Evolutionary conservation across 768 basidiomycete species (phyloP), one percentile per base, ranked within the genome.

Genomic region (Gymnopilus dilepis): DNA sequence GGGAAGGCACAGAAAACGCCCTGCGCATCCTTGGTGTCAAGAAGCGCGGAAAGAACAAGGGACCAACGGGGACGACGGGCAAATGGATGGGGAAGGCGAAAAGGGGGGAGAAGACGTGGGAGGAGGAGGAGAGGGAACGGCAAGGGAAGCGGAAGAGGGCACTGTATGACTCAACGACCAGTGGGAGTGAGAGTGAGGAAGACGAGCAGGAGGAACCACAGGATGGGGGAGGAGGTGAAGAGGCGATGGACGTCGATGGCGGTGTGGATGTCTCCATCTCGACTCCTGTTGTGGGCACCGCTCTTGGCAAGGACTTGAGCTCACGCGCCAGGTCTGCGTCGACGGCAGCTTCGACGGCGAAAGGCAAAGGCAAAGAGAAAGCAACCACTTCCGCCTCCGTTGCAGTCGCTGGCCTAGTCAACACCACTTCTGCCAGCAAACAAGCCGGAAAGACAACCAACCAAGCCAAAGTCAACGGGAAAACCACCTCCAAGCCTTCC

Each of bases 81-180:
- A 54, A 38, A 37, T 54, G 33, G 52, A 26, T 38, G 34, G 52
- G 26, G 1, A 54, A 54, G 52, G 21, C 7, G 52, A 40, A 54
- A 22, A 40, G 34, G 37, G 38, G 38, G 52, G 24, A 54, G 52
- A 54, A 54, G 52, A 54, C 34, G 15, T 2, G 7, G 22, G 37
- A 38, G 19, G 37, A 38, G 52, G 12, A 15, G 34, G 52, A 37
- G 34, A 17, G n/a, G 52, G 24, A 54, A 37, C 37, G 24, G 52
- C 37, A 13, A 2, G 26, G 21, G 21, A 51, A 51, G 33, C 21
- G 52, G 31, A 53, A 53, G 37, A 38, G 52, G 22, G 52, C 52
- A 24, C 26, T 37, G 22, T 26, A 21, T 28, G 52, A 54, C 40
- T 21, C 13, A 3, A 54, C 34, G 12, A 24, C 33, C 5, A 54